Evolutionary conservation across 2,329 filamentous ascomycete genomes (phyloP).

Genomic region (Niveomyces coronatus): DNA sequence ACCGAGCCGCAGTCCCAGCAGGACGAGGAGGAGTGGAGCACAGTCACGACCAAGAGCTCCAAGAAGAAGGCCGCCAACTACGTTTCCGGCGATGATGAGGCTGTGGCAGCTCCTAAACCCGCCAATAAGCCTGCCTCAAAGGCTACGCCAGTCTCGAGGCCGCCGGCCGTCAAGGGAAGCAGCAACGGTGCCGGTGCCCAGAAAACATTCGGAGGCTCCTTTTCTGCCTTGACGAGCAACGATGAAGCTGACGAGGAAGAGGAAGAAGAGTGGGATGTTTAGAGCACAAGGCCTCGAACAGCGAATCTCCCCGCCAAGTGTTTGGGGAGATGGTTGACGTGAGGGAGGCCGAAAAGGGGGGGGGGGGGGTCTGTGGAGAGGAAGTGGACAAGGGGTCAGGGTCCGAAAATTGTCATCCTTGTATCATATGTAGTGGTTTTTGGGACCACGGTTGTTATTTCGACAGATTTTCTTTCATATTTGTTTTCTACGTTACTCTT

Average conservation of each 20-base stretch:
- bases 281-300: conserved; percentile 12
- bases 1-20: conserved; percentile 54
- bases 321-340: too few relatives aligned
- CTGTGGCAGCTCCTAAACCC: conserved; percentile 18
- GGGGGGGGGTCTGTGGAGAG: too few relatives aligned
- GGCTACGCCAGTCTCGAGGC: not conserved
- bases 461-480: too few relatives aligned
- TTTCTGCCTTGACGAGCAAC: conserved; percentile 37
- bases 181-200: conserved; percentile 12
- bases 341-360: too few relatives aligned
- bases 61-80: conserved; percentile 33
- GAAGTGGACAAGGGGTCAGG: too few relatives aligned
- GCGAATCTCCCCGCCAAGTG: too few relatives aligned
- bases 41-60: conserved; percentile 40
- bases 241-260: conserved; percentile 32
- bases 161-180: not conserved
- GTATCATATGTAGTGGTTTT: too few relatives aligned
- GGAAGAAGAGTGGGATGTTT: conserved; percentile 45
- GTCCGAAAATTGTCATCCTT: too few relatives aligned
- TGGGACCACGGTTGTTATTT: too few relatives aligned
- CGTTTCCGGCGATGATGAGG: conserved; percentile 26
- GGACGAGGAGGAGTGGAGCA: conserved; percentile 48
- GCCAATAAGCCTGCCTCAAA: conserved; percentile 18
- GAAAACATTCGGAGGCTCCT: conserved; percentile 30
- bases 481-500: too few relatives aligned